Conservation (phyloP, 768 basidiomycete genomes). For the Agaricus blazei region DNA sequence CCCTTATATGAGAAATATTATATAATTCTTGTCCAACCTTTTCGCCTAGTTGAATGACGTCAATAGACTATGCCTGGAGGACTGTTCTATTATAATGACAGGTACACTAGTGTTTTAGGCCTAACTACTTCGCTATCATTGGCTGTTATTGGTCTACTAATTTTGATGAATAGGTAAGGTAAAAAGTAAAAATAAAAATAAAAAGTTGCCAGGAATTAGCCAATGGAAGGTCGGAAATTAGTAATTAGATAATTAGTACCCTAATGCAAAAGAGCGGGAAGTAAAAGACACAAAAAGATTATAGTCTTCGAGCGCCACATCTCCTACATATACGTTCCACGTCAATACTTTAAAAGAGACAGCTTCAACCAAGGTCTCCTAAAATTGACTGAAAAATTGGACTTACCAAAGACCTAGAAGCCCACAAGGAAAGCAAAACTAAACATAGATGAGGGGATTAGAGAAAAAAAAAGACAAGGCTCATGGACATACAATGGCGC, state of each 20-base stretch:
- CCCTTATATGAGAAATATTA: too few species aligned
- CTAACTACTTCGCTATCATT: too few species aligned
- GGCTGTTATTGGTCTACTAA: too few species aligned
- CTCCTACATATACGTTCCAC: neutral
- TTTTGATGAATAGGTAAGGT: too few species aligned
- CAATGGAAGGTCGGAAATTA: too few species aligned
- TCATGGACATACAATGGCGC: neutral
- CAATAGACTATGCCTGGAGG: too few species aligned
- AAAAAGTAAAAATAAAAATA: too few species aligned
- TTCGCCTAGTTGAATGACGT: too few species aligned
- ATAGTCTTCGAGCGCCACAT: constrained; percentile 3
- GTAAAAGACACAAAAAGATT: neutral
- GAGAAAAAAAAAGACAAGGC: neutral
- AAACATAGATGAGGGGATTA: neutral
- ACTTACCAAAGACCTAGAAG: constrained; percentile 7
- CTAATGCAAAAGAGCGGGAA: neutral
- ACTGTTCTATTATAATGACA: too few species aligned
- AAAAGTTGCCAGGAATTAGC: too few species aligned
- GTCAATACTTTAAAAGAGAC: neutral
- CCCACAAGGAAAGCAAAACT: constrained; percentile 8
- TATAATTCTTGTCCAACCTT: too few species aligned
- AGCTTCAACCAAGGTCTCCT: neutral
- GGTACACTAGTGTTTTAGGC: too few species aligned
- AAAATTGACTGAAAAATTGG: neutral
- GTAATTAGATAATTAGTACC: neutral